Percentiles rank a stretch among this genome's conserved stretches.
phyloP scores from a whole-genome alignment of 306 rosid genomes.

The Crataegus laevigata region DNA sequence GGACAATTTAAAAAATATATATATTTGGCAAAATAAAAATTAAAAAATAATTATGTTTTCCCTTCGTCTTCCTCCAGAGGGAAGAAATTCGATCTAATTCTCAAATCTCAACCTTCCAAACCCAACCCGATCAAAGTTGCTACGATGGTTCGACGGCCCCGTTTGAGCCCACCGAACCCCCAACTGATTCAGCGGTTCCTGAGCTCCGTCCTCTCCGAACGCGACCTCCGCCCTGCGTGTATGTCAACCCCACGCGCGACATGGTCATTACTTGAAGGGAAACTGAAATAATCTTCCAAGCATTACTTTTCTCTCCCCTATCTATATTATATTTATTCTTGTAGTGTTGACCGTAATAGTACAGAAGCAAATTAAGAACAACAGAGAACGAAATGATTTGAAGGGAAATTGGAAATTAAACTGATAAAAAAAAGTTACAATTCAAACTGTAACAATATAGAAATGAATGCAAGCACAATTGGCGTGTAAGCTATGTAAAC shows the following conservation, averaged over 20 bases:
- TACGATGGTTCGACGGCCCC: not conserved
- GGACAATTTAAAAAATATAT: too few species aligned
- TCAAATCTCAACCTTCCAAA: too few species aligned
- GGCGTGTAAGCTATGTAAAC: too few species aligned
- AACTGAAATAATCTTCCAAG: too few species aligned
- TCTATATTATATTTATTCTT: too few species aligned
- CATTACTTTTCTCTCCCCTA: too few species aligned
- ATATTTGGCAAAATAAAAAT: too few species aligned
- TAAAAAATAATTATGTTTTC: too few species aligned
- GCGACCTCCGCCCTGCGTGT: constrained; percentile 77
- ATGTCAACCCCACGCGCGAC: constrained; percentile 77
- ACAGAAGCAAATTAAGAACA: not conserved
- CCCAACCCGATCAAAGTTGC: too few species aligned
- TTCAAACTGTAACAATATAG: not conserved
- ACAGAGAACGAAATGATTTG: not conserved
- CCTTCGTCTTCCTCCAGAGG: too few species aligned
- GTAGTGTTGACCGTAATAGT: not conserved
- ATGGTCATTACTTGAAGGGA: constrained; percentile 51
- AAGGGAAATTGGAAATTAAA: not conserved
- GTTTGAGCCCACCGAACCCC: constrained; percentile 9
- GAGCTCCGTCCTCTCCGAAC: constrained; percentile 76
- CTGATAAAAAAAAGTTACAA: not conserved
- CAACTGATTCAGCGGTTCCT: constrained; percentile 53
- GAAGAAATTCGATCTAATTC: too few species aligned
- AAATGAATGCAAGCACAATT: too few species aligned